Percentiles rank a stretch among this genome's conserved stretches.
Conservation (phyloP, 805 yeast genomes). For the Pichia paraexigua region DNA sequence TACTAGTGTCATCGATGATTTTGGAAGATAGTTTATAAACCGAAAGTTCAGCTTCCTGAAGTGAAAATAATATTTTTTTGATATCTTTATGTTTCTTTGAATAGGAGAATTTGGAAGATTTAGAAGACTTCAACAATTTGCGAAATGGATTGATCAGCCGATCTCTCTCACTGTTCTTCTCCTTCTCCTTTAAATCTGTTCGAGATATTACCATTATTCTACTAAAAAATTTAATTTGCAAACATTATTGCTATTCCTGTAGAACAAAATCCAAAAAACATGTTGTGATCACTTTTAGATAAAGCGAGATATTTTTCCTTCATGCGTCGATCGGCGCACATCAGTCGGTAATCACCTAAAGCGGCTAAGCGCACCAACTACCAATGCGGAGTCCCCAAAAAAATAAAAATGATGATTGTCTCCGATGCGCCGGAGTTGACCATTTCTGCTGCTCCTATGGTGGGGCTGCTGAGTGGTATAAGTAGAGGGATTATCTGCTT, state of each 20-base stretch:
- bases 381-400: not conserved
- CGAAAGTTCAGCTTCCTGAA: conserved; percentile 11
- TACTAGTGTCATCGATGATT: not conserved
- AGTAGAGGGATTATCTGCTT: not conserved
- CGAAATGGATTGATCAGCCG: conserved; percentile 3
- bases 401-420: not conserved
- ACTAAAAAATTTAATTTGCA: not conserved
- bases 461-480: not conserved
- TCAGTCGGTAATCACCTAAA: not conserved
- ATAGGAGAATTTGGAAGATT: not conserved
- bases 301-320: no score
- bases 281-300: no score
- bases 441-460: not conserved
- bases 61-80: conserved; percentile 2
- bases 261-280: no score
- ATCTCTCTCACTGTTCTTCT: not conserved
- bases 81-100: not conserved
- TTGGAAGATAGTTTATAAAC: conserved; percentile 6
- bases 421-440: conserved; percentile 14
- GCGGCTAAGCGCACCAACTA: not conserved
- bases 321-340: not conserved
- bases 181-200: not conserved
- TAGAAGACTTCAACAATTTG: not conserved
- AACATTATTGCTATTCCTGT: no score
- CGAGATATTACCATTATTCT: not conserved